These are phyloP conservation scores for Chaetomium sp. DNA, from an alignment of 2,329 filamentous ascomycete genomes.

Conservation along the genomic window DNA sequence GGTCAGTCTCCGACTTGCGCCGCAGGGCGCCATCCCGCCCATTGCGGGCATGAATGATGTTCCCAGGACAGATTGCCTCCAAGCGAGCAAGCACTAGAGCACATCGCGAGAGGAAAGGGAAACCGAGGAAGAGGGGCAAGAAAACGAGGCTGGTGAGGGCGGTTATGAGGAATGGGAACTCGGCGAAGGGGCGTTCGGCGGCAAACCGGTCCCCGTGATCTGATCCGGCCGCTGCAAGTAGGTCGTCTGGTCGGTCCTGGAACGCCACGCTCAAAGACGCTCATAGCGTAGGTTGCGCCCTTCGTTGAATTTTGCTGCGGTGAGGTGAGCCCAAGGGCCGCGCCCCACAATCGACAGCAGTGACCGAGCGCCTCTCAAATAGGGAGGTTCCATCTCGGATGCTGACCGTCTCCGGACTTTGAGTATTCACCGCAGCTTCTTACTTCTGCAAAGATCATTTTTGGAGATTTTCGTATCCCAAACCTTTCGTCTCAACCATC, in stretches of 20 bases:
- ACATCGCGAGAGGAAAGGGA: neutral
- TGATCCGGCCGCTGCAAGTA: conserved; percentile 3
- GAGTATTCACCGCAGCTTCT: neutral
- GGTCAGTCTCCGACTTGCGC: neutral
- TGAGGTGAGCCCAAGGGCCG: neutral
- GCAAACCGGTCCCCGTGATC: conserved; percentile 4
- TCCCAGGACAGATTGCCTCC: neutral
- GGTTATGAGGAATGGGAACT: neutral
- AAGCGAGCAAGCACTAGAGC: neutral
- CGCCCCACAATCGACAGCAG: neutral
- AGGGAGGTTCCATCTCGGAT: neutral
- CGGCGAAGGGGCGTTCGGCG: neutral
- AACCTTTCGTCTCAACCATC: no score
- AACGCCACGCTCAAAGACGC: neutral
- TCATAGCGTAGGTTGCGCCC: neutral
- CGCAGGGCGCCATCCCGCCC: neutral
- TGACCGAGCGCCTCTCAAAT: no score
- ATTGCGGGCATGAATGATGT: neutral
- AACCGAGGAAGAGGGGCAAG: neutral
- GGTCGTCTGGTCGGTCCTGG: no score
- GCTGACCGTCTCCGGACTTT: neutral
- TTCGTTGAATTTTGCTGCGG: neutral
- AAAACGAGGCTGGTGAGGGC: neutral
- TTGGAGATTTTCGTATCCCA: no score
- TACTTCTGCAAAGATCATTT: neutral